Base-by-base conservation (phyloP, 1,284 basidiomycete genomes). In the Abortiporus biennis region DNA sequence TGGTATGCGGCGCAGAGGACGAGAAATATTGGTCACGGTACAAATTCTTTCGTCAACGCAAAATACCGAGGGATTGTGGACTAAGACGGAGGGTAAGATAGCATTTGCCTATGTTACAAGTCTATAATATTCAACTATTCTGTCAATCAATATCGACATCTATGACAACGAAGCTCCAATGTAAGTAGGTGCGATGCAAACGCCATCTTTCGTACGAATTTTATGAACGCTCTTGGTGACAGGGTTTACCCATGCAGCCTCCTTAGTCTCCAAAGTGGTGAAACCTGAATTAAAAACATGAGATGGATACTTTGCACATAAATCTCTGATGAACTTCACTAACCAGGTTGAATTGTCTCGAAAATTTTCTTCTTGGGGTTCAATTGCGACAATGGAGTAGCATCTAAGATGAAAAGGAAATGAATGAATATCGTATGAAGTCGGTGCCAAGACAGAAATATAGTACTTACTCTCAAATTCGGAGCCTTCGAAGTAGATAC, bases 341-440 rank as follows among this genome's bases (percentile, higher is more conserved):
- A 27, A 83, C 85, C 80, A 48, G 92, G 92, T 59, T 95, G 94
- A 39, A 97, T 79, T 0, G 90, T 85, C 68, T 97, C 94, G 54
- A 95, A 97, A 23, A 96, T 87, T 69, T 97, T 98, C 71, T 95
- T 96, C 70, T 97, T 97, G 8, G 93, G 93, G 65, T 95, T 96
- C 48, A 97, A 72, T 56, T 92, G 88, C 2, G 83, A 62, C 31
- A 94, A 68, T 2, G 92, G 86, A 20, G 70, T 73, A 2, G 74
- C 78, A 54, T 72, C 88, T 92, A n/a, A n/a, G n/a, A n/a, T n/a
- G n/a, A n/a, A n/a, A n/a, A n/a, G 51, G n/a, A 40, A n/a, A 34
- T n/a, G n/a, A n/a, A n/a, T n/a, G n/a, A n/a, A n/a, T n/a, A n/a
- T n/a, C n/a, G n/a, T n/a, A n/a, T n/a, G n/a, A n/a, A n/a, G n/a